These are phyloP conservation scores for Cladosporium halotolerans DNA, from an alignment of 2,329 filamentous ascomycete species.

Conservation along the genomic window DNA sequence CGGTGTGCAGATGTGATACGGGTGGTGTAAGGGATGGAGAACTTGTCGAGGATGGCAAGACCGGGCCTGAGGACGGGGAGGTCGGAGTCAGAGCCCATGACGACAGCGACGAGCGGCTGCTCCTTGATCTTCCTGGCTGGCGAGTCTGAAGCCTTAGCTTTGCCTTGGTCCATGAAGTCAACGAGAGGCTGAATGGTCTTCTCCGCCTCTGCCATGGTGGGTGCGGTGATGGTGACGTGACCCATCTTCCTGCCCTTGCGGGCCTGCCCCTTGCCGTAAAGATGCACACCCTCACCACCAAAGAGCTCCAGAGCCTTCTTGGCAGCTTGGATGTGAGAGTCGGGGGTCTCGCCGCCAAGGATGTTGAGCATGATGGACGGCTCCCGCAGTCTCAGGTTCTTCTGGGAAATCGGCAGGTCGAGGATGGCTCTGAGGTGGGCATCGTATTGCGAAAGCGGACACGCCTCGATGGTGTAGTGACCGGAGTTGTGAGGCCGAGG, in stretches of 20 bases:
- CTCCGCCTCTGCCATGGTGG: slow-evolving; percentile 62
- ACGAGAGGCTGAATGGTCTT: slow-evolving; percentile 64
- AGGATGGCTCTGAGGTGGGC: slow-evolving; percentile 83
- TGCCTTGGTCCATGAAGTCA: slow-evolving; percentile 50
- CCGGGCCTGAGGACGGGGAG: slow-evolving; percentile 61
- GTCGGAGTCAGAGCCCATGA: slow-evolving; percentile 80
- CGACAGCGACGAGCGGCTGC: slow-evolving; percentile 63
- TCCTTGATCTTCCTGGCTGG: slow-evolving; percentile 32
- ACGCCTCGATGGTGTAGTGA: slow-evolving; percentile 91
- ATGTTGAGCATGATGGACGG: slow-evolving; percentile 74
- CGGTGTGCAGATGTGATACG: slow-evolving; percentile 69
- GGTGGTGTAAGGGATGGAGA: slow-evolving; percentile 64
- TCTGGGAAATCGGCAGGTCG: slow-evolving; percentile 50
- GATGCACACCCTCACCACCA: slow-evolving; percentile 50
- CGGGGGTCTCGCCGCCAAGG: slow-evolving; percentile 59
- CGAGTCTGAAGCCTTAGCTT: slow-evolving; percentile 41
- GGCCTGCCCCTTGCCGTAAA: slow-evolving; percentile 83
- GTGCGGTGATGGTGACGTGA: slow-evolving; percentile 76
- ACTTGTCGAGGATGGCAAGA: slow-evolving; percentile 60
- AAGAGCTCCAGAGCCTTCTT: slow-evolving; percentile 45
- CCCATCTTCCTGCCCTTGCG: slow-evolving; percentile 91
- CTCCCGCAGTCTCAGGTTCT: slow-evolving; percentile 52
- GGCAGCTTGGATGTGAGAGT: slow-evolving; percentile 57
- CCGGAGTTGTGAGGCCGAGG: slow-evolving; percentile 85
- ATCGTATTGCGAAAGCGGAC: slow-evolving; percentile 84